These are phyloP conservation scores for Gossypium rotundifolium DNA, from an alignment of 345 rosid species.

Conservation along the genomic window DNA sequence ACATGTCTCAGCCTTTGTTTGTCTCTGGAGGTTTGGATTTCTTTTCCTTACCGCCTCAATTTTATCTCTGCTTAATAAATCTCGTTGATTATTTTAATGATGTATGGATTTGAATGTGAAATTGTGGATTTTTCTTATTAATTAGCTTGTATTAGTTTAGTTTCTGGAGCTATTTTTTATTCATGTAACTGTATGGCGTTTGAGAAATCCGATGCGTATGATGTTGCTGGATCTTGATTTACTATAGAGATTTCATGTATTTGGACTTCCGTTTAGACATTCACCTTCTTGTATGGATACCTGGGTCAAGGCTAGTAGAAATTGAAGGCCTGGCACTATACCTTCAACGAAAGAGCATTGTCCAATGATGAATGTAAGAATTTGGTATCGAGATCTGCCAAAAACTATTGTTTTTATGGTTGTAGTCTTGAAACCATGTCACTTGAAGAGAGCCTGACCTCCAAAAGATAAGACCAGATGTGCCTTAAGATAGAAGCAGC, in stretches of 20 bases:
- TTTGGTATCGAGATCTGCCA: not conserved
- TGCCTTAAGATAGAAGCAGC: not conserved
- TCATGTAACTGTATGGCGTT: not conserved
- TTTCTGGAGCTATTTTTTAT: not conserved
- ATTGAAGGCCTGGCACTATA: not conserved
- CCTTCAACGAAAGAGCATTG: not conserved
- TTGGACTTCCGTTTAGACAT: not conserved
- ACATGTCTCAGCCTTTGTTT: conserved; percentile 80
- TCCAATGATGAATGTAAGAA: not conserved
- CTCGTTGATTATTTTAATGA: not conserved
- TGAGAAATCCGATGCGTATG: not conserved
- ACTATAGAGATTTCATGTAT: not conserved
- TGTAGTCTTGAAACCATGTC: not conserved
- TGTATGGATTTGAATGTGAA: conserved; percentile 6
- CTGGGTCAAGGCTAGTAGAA: not conserved
- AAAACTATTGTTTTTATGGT: not conserved
- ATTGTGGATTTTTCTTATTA: not conserved
- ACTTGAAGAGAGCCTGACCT: not conserved
- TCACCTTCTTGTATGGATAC: conserved; percentile 6
- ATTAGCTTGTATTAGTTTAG: not conserved
- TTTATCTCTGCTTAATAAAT: not conserved
- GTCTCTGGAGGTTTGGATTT: conserved; percentile 75
- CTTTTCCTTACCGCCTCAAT: not conserved
- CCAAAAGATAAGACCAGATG: not conserved
- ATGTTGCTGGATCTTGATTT: conserved; percentile 1